Conservation (phyloP, 345 rosid genomes). For the Odontarrhena argentea region DNA sequence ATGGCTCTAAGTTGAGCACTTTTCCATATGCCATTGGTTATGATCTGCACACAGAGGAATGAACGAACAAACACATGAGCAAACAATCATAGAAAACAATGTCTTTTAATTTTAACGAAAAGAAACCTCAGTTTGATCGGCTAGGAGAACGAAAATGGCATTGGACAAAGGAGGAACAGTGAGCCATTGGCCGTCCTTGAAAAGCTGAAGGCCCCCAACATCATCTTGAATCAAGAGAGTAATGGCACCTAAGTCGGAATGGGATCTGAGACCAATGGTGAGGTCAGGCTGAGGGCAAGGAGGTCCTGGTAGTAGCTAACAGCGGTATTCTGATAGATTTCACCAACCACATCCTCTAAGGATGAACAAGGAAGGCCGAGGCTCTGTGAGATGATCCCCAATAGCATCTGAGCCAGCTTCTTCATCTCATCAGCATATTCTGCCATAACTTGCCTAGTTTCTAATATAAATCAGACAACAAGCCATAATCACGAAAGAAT, state of each 20-base stretch:
- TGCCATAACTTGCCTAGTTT: constrained; percentile 51
- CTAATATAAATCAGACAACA: not conserved
- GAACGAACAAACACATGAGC: too few relatives aligned
- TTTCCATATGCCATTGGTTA: constrained; percentile 73
- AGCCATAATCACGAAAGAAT: not conserved
- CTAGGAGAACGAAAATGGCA: constrained; percentile 70
- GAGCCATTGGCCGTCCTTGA: constrained; percentile 69
- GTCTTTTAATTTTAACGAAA: too few relatives aligned
- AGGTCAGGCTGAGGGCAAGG: constrained; percentile 91
- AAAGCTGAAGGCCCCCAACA: constrained; percentile 79
- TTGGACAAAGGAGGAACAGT: constrained; percentile 57
- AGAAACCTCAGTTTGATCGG: constrained; percentile 84
- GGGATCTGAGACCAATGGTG: constrained; percentile 84
- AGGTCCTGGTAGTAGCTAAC: constrained; percentile 84
- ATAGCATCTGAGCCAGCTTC: constrained; percentile 57
- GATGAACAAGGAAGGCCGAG: constrained; percentile 51
- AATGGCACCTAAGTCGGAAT: constrained; percentile 81
- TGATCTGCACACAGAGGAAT: constrained; percentile 49
- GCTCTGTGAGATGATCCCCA: constrained; percentile 69
- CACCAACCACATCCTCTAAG: constrained; percentile 69
- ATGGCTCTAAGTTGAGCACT: constrained; percentile 73
- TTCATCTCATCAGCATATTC: constrained; percentile 69
- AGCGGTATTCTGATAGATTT: constrained; percentile 83
- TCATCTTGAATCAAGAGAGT: constrained; percentile 85
- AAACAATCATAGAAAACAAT: too few relatives aligned